Evolutionary conservation across 2,329 filamentous ascomycete genomes (phyloP).

Genomic region (Fusarium sp.): DNA sequence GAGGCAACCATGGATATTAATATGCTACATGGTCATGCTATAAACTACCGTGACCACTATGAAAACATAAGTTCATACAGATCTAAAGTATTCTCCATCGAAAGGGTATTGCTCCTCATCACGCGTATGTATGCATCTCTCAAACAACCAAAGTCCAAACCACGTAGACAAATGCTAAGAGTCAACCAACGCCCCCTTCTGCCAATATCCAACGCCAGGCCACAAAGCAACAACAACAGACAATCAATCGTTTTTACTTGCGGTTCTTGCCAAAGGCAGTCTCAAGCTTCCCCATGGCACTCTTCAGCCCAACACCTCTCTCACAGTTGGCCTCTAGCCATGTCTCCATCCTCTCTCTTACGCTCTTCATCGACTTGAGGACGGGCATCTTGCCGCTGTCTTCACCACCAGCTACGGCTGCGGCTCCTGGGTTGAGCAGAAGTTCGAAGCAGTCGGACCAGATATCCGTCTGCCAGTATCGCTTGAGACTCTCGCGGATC

Average conservation of each 20-base stretch:
- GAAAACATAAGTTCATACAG: slow-evolving; percentile 1
- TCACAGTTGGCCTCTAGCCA: slow-evolving; percentile 89
- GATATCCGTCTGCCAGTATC: slow-evolving; percentile 96
- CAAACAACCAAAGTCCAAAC: slow-evolving; percentile 9
- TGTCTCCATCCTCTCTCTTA: slow-evolving; percentile 84
- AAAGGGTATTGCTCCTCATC: slow-evolving; percentile 37
- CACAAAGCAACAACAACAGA: slow-evolving; percentile 7
- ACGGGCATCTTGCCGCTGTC: slow-evolving; percentile 80
- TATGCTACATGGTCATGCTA: neutral
- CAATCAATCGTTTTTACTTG: slow-evolving; percentile 43
- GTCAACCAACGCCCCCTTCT: slow-evolving; percentile 12
- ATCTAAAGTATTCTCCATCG: slow-evolving; percentile 22
- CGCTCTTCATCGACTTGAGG: slow-evolving; percentile 75
- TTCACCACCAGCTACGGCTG: slow-evolving; percentile 75
- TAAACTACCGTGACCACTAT: neutral
- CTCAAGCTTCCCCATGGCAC: slow-evolving; percentile 76
- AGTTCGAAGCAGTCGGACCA: slow-evolving; percentile 89
- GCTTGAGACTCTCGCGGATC: slow-evolving; percentile 86
- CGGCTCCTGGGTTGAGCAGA: slow-evolving; percentile 83
- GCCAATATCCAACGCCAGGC: slow-evolving; percentile 40
- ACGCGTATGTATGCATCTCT: slow-evolving; percentile 24
- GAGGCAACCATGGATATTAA: neutral
- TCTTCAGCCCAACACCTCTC: slow-evolving; percentile 82
- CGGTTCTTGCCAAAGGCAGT: slow-evolving; percentile 60
- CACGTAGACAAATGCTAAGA: slow-evolving; percentile 15